Evolutionary conservation across 2,329 filamentous ascomycete genomes (phyloP), one percentile per base, ranked within the genome.

Genomic region (Penicillium sp.): DNA sequence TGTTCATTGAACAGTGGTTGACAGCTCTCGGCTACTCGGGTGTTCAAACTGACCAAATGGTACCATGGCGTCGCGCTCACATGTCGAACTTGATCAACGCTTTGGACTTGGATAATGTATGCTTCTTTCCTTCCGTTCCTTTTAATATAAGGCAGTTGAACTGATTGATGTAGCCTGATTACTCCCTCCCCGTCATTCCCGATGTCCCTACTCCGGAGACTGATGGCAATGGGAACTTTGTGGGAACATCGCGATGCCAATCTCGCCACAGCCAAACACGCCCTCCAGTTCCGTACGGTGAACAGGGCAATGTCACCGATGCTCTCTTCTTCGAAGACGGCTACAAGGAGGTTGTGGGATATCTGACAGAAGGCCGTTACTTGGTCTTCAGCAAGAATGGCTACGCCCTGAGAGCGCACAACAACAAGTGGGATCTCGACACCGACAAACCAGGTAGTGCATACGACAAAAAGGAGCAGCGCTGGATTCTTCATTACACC

Each of bases 341-440:
- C 1, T 83, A 77, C 72, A 84, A 84, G 65, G 60, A 73, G 26
- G 72, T 80, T 24, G 69, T 80, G 2, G 81, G 81, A 1, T 69
- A 75, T 18, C 66, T 84, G 21, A 83, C 79, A 4, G 81, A 84
- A 60, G 81, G 81, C 9, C 78, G 80, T 15, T 82, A 78, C 58
- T 70, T 84, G 12, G 76, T 78, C 4, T 78, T 83, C 47, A 80
- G 81, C 59, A 65, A 69, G 47, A 64, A 68, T 27, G 76, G 76
- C n/a, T 68, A 62, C 15, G 78, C 78, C 0, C 68, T 82, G 13
- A 12, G 39, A 42, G 20, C 13, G 4, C 36, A 40, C 21, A 40
- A 26, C 9, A 17, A 26, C 10, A 40, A 17, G 6, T 40, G 36
- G 36, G 23, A 17, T 10, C 36, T 40, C 4, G 36, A 40, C n/a